Base-by-base conservation (phyloP, 345 rosid genomes). In the Gossypium herbaceum region DNA sequence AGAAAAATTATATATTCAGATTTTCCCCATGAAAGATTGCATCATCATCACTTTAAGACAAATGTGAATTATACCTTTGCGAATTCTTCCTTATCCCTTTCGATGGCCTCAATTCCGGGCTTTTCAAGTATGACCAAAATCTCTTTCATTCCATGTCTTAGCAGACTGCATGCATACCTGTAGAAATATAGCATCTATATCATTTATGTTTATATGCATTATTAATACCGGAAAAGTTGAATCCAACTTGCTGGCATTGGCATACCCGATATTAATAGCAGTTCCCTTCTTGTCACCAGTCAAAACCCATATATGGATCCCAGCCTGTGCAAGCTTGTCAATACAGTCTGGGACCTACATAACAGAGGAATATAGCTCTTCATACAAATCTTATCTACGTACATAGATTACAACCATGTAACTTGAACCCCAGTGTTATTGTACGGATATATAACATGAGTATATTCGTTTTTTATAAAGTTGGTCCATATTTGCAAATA, bases 211-310 rank as follows among this genome's bases (percentile, higher is more conserved):
- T 67, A 67, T 43, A 54, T 22, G 6, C 50, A 7, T 8, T 12
- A 45, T 10, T 45, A 45, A 45, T 9, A 45, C 50, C 3, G 16
- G 17, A 50, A 19, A 44, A 44, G 2, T 68, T 6, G 19, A 59
- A 68, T 50, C 68, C 58, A 75, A 16, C 55, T 68, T 79, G 24
- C 52, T 12, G 4, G 15, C 71, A 5, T 91, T 15, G 4, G 15
- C 73, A 5, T 91, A 92, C 97, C 98, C 98, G 4, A 92, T 92
- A 81, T 92, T 94, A 63, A 94, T 78, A 2, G 97, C 98, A 0
- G 98, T 92, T 84, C 91, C 98, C 80, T 87, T 85, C 87, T 91
- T 92, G 78, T 94, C 98, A 0, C 98, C 97, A 0, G 98, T 94
- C 80, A 94, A 78, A 69, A 94, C 87, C 98, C 98, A 94, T 84